A percentile compares a stretch with the other conserved stretches of the same genome.
Evolutionary conservation across 2,329 filamentous ascomycete genomes (phyloP).

Genomic region (Stachybotrys chlorohalonatus): DNA sequence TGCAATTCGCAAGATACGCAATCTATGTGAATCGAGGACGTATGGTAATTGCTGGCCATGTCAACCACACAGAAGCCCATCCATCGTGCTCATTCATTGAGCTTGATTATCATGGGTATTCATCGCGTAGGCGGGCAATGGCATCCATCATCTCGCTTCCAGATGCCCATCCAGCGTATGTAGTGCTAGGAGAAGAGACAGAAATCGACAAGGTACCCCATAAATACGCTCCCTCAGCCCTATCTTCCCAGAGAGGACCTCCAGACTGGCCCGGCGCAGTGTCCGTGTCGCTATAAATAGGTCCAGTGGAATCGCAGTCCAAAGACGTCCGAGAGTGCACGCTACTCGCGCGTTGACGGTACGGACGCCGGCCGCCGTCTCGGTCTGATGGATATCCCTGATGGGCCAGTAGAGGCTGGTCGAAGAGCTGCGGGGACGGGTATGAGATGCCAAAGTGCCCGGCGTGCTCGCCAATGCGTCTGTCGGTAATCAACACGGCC

Average conservation of each 20-base stretch:
- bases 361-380: constrained; percentile 6
- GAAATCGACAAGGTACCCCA: constrained; percentile 6
- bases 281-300: constrained; percentile 7
- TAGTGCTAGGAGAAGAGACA: background rate
- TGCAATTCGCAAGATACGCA: too few relatives aligned
- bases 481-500: constrained; percentile 14
- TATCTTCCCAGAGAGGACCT: constrained; percentile 6
- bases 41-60: too few relatives aligned
- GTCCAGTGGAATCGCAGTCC: constrained; percentile 6
- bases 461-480: constrained; percentile 12
- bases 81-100: background rate
- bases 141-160: constrained; percentile 4
- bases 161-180: constrained; percentile 5
- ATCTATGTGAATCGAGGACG: too few relatives aligned
- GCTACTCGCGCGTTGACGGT: constrained; percentile 4
- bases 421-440: constrained; percentile 6
- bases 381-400: constrained; percentile 11
- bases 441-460: constrained; percentile 14
- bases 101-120: background rate
- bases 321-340: background rate
- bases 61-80: too few relatives aligned
- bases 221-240: background rate
- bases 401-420: constrained; percentile 9
- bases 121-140: background rate
- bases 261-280: constrained; percentile 8